phyloP scores from a whole-genome alignment of 331 rosid species.

The Cydonia oblonga region DNA sequence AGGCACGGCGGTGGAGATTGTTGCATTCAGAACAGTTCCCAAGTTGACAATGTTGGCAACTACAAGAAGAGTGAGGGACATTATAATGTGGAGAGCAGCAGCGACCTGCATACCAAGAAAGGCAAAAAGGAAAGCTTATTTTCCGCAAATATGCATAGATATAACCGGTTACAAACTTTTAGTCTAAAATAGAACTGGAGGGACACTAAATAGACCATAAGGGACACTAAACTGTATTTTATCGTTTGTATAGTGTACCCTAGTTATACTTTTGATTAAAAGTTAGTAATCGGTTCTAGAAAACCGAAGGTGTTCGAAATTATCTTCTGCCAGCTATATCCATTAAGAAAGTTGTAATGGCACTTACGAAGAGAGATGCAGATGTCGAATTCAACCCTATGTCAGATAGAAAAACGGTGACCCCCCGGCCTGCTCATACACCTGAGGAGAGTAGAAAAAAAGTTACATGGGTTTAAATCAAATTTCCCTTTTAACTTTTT shows the following conservation, averaged over 20 bases:
- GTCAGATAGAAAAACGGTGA: constrained; percentile 38
- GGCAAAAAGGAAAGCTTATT: not conserved
- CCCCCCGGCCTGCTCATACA: constrained; percentile 49
- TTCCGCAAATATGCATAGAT: no score
- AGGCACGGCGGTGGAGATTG: constrained; percentile 36
- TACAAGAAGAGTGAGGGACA: constrained; percentile 29
- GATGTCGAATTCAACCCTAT: constrained; percentile 32
- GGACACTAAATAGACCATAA: no score
- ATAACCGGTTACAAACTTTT: no score
- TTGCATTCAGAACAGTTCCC: constrained; percentile 27
- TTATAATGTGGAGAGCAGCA: constrained; percentile 38
- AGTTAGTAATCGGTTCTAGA: not conserved
- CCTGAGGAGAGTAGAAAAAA: constrained; percentile 24
- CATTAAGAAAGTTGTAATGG: constrained; percentile 38
- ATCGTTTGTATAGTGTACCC: no score
- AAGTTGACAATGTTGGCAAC: constrained; percentile 19
- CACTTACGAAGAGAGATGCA: constrained; percentile 38
- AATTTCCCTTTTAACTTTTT: no score
- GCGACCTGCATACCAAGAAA: constrained; percentile 34
- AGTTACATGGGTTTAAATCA: no score
- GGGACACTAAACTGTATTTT: no score
- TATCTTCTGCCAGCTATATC: constrained; percentile 63
- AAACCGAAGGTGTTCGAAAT: not conserved
- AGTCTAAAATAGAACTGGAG: no score
- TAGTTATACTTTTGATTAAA: no score